Conservation (phyloP, 805 yeast genomes). For the Priceomyces melissophilus region DNA sequence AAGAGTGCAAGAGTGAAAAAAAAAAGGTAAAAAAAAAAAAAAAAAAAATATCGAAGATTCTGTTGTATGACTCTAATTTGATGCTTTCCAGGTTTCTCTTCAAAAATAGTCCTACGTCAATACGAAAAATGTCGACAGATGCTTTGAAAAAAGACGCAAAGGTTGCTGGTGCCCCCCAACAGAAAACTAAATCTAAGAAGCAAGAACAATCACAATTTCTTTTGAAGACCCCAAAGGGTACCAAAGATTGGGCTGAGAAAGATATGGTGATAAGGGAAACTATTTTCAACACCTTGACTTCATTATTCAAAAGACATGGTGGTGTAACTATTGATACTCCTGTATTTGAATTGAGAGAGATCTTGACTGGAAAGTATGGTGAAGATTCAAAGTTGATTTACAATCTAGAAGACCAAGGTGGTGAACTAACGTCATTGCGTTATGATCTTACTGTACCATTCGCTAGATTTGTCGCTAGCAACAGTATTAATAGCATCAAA, state of each 20-base stretch:
- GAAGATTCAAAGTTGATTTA: slow-evolving; percentile 97
- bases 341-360: slow-evolving; percentile 93
- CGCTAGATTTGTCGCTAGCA: slow-evolving; percentile 96
- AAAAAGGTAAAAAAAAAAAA: no score
- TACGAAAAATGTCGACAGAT: slow-evolving; percentile 15
- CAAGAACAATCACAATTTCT: slow-evolving; percentile 55
- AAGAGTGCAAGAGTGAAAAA: no score
- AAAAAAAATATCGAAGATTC: no score
- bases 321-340: slow-evolving; percentile 99
- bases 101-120: slow-evolving; percentile 3
- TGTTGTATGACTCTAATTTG: slow-evolving; percentile 3
- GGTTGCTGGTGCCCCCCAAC: slow-evolving; percentile 1
- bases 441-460: slow-evolving; percentile 98
- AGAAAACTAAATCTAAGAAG: slow-evolving; percentile 37
- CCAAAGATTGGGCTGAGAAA: slow-evolving; percentile 97
- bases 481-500: slow-evolving; percentile 83
- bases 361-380: slow-evolving; percentile 95
- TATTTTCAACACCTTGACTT: slow-evolving; percentile 68
- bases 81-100: slow-evolving; percentile 13
- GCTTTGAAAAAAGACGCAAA: slow-evolving; percentile 1
- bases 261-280: slow-evolving; percentile 95
- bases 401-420: slow-evolving; percentile 97
- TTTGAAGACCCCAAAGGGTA: slow-evolving; percentile 92
- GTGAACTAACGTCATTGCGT: slow-evolving; percentile 91
- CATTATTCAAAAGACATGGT: slow-evolving; percentile 89